Percentiles rank a stretch among this genome's conserved stretches.
These are phyloP conservation scores for Paracorniculantispora psalliotae DNA, from an alignment of 2,329 filamentous ascomycete genomes.

Conservation along the genomic window DNA sequence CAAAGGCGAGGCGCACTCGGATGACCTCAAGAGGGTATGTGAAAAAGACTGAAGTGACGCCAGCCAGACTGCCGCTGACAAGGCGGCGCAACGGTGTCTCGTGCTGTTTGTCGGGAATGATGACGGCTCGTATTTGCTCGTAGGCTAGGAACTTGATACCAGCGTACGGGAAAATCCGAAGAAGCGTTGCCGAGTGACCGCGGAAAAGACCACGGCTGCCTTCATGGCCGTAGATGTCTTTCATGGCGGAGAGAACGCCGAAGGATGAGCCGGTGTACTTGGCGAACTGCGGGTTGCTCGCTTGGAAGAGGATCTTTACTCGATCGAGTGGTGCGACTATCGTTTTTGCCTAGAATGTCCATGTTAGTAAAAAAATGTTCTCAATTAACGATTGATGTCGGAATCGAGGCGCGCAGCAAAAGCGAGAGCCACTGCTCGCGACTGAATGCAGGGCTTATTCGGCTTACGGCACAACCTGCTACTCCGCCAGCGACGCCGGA, in stretches of 20 bases:
- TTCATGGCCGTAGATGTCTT: constrained; percentile 73
- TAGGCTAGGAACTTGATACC: constrained; percentile 98
- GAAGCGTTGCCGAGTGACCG: constrained; percentile 87
- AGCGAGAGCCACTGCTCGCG: no score
- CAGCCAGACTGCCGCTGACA: constrained; percentile 67
- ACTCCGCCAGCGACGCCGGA: constrained; percentile 83
- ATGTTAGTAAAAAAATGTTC: background rate
- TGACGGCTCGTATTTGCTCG: constrained; percentile 79
- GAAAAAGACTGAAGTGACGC: constrained; percentile 88
- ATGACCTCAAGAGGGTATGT: constrained; percentile 95
- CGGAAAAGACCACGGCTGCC: constrained; percentile 77
- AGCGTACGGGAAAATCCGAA: constrained; percentile 95
- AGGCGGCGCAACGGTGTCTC: constrained; percentile 79
- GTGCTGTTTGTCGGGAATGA: constrained; percentile 67
- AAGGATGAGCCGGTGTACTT: constrained; percentile 90
- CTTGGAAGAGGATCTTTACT: constrained; percentile 98
- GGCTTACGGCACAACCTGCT: constrained; percentile 82
- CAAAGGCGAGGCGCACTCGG: constrained; percentile 86
- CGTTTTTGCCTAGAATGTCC: constrained; percentile 71
- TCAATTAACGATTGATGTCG: background rate
- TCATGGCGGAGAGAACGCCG: constrained; percentile 76
- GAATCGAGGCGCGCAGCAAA: background rate
- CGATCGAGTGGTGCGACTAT: constrained; percentile 92
- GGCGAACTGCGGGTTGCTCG: constrained; percentile 85
- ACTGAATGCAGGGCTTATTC: background rate